These are phyloP conservation scores for Aspergillus sp. DNA, from an alignment of 2,329 filamentous ascomycete species.

Conservation along the genomic window DNA sequence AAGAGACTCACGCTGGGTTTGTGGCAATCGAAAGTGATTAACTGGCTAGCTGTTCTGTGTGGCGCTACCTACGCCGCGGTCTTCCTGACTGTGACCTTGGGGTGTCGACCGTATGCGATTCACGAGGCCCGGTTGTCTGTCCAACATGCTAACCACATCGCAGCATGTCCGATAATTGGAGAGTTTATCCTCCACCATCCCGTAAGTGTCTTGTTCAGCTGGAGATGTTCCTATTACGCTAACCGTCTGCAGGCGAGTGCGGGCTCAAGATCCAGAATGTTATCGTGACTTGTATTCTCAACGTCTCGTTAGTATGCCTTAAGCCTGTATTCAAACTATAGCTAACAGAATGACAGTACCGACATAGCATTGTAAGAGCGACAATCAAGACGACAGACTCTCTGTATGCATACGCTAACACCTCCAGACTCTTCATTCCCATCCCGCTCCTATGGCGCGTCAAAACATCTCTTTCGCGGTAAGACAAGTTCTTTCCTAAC, in stretches of 20 bases:
- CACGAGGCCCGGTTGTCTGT: not conserved
- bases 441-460: conserved; percentile 2
- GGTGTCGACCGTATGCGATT: conserved; percentile 1
- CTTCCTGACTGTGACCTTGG: conserved; percentile 2
- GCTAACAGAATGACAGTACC: not conserved
- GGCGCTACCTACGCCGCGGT: not conserved
- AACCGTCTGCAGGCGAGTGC: not conserved
- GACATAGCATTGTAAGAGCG: conserved; percentile 1
- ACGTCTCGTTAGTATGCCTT: not conserved
- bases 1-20: conserved; percentile 1
- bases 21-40: conserved; percentile 3
- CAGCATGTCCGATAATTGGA: conserved; percentile 5
- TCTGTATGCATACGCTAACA: not conserved
- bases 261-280: conserved; percentile 4
- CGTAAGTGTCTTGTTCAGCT: not conserved
- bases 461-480: conserved; percentile 2
- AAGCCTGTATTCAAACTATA: too few species aligned
- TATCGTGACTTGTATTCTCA: conserved; percentile 3
- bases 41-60: not conserved
- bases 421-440: not conserved
- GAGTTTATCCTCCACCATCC: conserved; percentile 1
- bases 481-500: not conserved
- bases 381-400: not conserved
- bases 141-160: not conserved
- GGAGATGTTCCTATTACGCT: not conserved